Evolutionary conservation across 1,284 basidiomycete species (phyloP), one percentile per base, ranked within the genome.

Genomic region (Marasmius sp.): DNA sequence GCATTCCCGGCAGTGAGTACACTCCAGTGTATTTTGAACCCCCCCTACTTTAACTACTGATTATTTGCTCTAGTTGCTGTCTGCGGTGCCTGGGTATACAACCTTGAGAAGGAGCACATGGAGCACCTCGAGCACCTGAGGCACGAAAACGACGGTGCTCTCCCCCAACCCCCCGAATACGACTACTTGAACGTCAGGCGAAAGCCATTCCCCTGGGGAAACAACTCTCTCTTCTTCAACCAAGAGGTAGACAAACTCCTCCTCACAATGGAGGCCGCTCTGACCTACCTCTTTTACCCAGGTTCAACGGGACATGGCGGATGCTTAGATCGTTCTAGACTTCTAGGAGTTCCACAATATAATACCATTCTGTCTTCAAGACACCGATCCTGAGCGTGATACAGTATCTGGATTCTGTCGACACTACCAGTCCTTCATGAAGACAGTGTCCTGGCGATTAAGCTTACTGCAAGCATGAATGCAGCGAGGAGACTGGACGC

Each of bases 191-290:
- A 93, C 80, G 85, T 81, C 70, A 81, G 92, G 65, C 72, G 72
- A 65, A 90, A 91, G 78, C 88, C 90, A 41, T 94, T 84, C 82
- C 91, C 92, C 10, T 94, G 92, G 92, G 92, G 92, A 45, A 74
- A 69, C 69, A 93, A 94, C 82, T 83, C 83, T 22, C 81, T 94
- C 14, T 94, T 94, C 83, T 94, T 84, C 79, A 94, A 92, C 75
- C 74, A 86, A 54, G 79, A 85, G 66, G 92, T 91, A 70, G 20
- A 47, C n/a, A 41, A 85, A 74, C 27, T 22, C 54, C 18, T 7
- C 53, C 0, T 33, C 16, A 55, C 45, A 12, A 27, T 11, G 45
- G 14, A 10, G 16, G 53, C 49, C 45, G 41, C 58, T 12, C 27
- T 14, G 41, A 57, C 51, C 57, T 41, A 27, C 14, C 64, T 62